Evolutionary conservation across 2,329 filamentous ascomycete genomes (phyloP).

Genomic region (Pochonia chlamydosporia): DNA sequence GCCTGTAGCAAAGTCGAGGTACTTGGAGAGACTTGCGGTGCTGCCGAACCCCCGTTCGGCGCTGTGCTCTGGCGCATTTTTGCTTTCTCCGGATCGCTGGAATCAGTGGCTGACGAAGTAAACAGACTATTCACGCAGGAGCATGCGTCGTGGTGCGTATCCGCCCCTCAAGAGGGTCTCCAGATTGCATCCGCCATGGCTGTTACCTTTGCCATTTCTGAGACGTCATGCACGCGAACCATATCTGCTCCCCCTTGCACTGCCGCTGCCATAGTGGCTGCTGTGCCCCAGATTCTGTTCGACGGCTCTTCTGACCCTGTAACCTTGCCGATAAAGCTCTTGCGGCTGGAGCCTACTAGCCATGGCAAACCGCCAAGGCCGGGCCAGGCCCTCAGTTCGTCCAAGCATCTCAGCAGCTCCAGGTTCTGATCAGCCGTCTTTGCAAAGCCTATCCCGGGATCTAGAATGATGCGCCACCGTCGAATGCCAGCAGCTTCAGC

Average conservation of each 20-base stretch:
- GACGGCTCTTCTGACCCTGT: constrained; percentile 68
- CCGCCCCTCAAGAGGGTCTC: constrained; percentile 31
- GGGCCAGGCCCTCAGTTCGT: constrained; percentile 57
- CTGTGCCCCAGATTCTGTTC: constrained; percentile 78
- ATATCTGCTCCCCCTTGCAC: constrained; percentile 86
- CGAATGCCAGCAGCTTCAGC: constrained; percentile 78
- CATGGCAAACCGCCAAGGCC: constrained; percentile 70
- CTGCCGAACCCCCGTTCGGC: not conserved
- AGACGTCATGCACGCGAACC: constrained; percentile 84
- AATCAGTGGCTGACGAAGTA: not conserved
- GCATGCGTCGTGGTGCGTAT: not conserved
- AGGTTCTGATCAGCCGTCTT: constrained; percentile 80
- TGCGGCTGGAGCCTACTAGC: constrained; percentile 84
- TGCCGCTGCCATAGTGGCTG: constrained; percentile 79
- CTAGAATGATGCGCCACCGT: constrained; percentile 90
- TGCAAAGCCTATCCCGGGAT: constrained; percentile 91
- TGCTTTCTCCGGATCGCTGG: not conserved
- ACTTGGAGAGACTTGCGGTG: constrained; percentile 5
- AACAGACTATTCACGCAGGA: constrained; percentile 1
- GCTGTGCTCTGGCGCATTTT: not conserved
- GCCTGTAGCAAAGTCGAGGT: constrained; percentile 6
- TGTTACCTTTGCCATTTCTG: constrained; percentile 77
- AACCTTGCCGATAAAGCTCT: constrained; percentile 78
- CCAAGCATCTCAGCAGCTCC: constrained; percentile 64
- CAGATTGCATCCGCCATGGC: constrained; percentile 93